Base-by-base conservation (phyloP, 2,329 filamentous ascomycete genomes). In the Colletotrichum sp. region DNA sequence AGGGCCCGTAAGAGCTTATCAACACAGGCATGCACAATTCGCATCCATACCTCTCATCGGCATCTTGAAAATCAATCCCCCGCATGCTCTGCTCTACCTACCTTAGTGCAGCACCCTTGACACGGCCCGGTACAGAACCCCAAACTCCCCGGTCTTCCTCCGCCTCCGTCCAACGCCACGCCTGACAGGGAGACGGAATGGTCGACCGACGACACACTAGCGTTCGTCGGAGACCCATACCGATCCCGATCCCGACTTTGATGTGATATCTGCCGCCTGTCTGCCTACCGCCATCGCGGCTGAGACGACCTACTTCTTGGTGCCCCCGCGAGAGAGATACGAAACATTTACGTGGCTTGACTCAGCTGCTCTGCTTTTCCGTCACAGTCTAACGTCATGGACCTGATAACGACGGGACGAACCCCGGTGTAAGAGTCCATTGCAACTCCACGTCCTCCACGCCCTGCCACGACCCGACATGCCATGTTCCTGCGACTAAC, bases 211-310 rank as follows among this genome's bases (percentile, higher is more conserved):
- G 30, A 15, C 39, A 52, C 18, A 26, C 32, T 43, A 65, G 21
- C 30, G n/a, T 6, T n/a, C 1, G 61, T 64, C 61, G 61, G 61
- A 43, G 64, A 3, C 32, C 66, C 15, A 64, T 67, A 43, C 73
- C 73, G 73, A 75, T 75, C 64, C 73, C 73, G 69, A 73, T 26
- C 24, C 34, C 39, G 34, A 52, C 52, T 59, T 68, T 67, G 61
- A 61, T n/a, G 21, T 63, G 28, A 61, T 36, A 32, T 61, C 34
- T 63, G 34, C 57, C 24, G 52, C 18, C 52, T 57, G 59, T 61
- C 30, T 43, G 52, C 10, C 9, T 64, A 21, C 24, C 43, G 30
- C 39, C 26, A 8, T n/a, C 7, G 39, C 63, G 30, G 43, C 64
- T 65, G 8, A 59, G 39, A 55, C 13, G 10, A 34, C 34, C 43